A percentile compares a stretch with the other conserved stretches of the same genome.
These are phyloP conservation scores for Globisporangium nodosum DNA, from an alignment of 352 stramenopile genomes.

Conservation along the genomic window DNA sequence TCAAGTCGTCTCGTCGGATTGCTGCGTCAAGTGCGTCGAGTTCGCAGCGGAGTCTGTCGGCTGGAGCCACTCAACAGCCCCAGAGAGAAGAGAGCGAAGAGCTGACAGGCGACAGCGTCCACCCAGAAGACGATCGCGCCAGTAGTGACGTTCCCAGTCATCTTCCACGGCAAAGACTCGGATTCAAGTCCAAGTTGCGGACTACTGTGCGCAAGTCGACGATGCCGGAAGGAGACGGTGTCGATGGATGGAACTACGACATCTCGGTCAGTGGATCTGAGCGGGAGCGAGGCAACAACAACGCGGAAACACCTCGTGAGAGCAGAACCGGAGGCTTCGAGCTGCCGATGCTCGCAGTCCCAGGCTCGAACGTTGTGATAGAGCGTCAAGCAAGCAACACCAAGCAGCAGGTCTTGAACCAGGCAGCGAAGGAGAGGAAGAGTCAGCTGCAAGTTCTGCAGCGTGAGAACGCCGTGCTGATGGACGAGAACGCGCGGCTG, in stretches of 20 bases:
- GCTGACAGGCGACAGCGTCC: too few relatives aligned
- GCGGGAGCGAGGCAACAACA: conserved; percentile 8
- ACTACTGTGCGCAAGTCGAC: conserved; percentile 2
- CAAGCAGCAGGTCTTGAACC: conserved; percentile 15
- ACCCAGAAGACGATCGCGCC: conserved; percentile 4
- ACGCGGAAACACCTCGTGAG: neutral
- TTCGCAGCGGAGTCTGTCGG: neutral
- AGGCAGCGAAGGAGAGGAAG: conserved; percentile 38
- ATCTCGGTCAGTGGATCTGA: conserved; percentile 13
- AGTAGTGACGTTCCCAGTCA: neutral
- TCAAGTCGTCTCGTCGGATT: conserved; percentile 39
- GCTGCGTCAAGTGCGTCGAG: conserved; percentile 5
- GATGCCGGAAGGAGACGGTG: conserved; percentile 1
- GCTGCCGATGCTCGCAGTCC: neutral
- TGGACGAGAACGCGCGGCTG: conserved; percentile 34
- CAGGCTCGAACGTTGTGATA: conserved; percentile 16
- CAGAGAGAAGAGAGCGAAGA: conserved; percentile 7
- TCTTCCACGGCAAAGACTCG: neutral
- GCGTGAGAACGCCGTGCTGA: conserved; percentile 32
- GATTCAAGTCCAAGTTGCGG: conserved; percentile 4
- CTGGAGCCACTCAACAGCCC: neutral
- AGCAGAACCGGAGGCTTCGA: too few relatives aligned
- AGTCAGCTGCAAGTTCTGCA: conserved; percentile 33
- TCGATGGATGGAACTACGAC: conserved; percentile 30
- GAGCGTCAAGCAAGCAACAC: conserved; percentile 19